phyloP scores from a whole-genome alignment of 495 filamentous ascomycete species.

The Neurospora cerealis region DNA sequence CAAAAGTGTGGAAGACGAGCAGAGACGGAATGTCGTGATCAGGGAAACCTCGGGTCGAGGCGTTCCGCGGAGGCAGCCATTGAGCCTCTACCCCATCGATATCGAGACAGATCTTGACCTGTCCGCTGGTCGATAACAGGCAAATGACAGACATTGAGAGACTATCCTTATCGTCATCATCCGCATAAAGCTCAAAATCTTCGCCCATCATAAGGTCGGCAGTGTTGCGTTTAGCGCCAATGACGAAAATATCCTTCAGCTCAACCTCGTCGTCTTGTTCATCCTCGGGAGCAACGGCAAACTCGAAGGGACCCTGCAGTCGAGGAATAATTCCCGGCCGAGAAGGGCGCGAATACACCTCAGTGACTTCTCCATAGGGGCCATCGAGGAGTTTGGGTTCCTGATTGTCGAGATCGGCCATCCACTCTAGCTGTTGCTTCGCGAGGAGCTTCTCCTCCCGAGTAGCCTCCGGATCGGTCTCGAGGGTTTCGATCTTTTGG shows the following conservation, averaged over 20 bases:
- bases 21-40: slow-evolving; percentile 24
- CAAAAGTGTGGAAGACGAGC: slow-evolving; percentile 46
- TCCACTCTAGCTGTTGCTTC: slow-evolving; percentile 69
- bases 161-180: slow-evolving; percentile 50
- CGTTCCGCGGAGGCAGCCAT: slow-evolving; percentile 61
- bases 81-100: slow-evolving; percentile 71
- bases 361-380: slow-evolving; percentile 29
- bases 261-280: slow-evolving; percentile 59
- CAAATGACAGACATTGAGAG: slow-evolving; percentile 66
- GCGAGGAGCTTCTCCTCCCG: slow-evolving; percentile 49
- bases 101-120: slow-evolving; percentile 70
- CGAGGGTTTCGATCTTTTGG: slow-evolving; percentile 49
- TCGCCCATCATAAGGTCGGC: slow-evolving; percentile 54
- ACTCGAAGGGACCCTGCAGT: slow-evolving; percentile 76
- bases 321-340: slow-evolving; percentile 64
- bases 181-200: slow-evolving; percentile 42
- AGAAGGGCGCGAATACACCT: slow-evolving; percentile 59
- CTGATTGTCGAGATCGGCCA: slow-evolving; percentile 70
- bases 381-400: slow-evolving; percentile 47
- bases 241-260: slow-evolving; percentile 44
- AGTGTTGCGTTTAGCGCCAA: slow-evolving; percentile 43
- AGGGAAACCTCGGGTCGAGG: slow-evolving; percentile 26
- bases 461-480: slow-evolving; percentile 45
- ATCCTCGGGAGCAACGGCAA: slow-evolving; percentile 52
- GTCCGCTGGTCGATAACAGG: slow-evolving; percentile 60